Percentiles rank a stretch among this genome's conserved stretches.
phyloP scores from a whole-genome alignment of 2,329 filamentous ascomycete genomes.

The Paraphoma sp. region DNA sequence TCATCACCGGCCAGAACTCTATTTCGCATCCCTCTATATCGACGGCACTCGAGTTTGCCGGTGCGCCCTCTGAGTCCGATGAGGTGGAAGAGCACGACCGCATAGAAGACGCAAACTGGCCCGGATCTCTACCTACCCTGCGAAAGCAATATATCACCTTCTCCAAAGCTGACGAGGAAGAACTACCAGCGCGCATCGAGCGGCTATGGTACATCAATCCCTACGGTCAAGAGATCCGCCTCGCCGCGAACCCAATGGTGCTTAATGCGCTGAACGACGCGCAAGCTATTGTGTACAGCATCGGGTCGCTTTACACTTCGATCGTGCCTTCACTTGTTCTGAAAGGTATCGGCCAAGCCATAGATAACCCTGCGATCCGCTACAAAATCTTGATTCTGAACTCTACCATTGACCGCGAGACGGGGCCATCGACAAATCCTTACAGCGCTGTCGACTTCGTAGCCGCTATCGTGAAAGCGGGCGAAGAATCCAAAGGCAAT shows the following conservation, averaged over 20 bases:
- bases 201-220: conserved; percentile 98
- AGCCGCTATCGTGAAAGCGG: conserved; percentile 74
- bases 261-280: conserved; percentile 70
- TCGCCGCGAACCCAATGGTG: conserved; percentile 82
- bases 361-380: conserved; percentile 60
- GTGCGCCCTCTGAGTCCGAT: conserved; percentile 28
- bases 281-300: conserved; percentile 82
- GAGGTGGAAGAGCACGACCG: conserved; percentile 65
- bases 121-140: conserved; percentile 79
- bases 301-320: conserved; percentile 92
- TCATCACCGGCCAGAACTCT: conserved; percentile 87
- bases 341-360: conserved; percentile 72
- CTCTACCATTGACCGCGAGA: conserved; percentile 84
- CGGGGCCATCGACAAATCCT: conserved; percentile 69
- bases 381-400: conserved; percentile 88
- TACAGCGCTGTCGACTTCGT: conserved; percentile 84
- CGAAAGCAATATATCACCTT: conserved; percentile 83
- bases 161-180: conserved; percentile 75
- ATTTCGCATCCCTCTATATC: conserved; percentile 42
- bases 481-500: conserved; percentile 57
- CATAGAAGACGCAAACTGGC: conserved; percentile 81
- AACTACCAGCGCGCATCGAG: conserved; percentile 77
- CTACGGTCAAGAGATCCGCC: conserved; percentile 94
- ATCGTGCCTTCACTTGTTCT: conserved; percentile 84
- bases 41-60: conserved; percentile 32